Percentiles rank a stretch among this genome's conserved stretches.
Evolutionary conservation across 2,329 filamentous ascomycete genomes (phyloP).

Genomic region (Neonectria coccinea): DNA sequence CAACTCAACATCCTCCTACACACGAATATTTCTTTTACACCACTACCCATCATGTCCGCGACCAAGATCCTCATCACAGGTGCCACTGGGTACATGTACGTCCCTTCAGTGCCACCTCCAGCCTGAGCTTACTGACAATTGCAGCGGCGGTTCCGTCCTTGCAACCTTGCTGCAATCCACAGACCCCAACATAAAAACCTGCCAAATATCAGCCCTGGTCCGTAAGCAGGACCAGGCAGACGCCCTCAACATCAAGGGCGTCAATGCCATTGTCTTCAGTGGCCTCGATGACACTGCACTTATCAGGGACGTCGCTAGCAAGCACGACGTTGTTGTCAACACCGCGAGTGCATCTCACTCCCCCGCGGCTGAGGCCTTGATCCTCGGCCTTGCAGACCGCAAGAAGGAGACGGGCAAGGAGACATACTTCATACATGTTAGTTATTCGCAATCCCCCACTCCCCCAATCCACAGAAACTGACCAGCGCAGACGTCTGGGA

Average conservation of each 20-base stretch:
- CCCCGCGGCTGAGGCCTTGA: conserved; percentile 53
- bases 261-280: conserved; percentile 41
- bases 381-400: conserved; percentile 56
- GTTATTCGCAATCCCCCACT: neutral
- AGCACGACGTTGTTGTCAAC: conserved; percentile 56
- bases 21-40: neutral
- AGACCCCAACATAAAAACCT: conserved; percentile 31
- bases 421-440: conserved; percentile 54
- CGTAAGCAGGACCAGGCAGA: conserved; percentile 46
- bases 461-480: neutral
- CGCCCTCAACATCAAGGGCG: conserved; percentile 33
- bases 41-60: conserved; percentile 24
- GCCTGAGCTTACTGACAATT: neutral
- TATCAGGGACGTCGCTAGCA: conserved; percentile 37
- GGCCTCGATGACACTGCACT: conserved; percentile 41
- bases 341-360: conserved; percentile 55
- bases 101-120: neutral
- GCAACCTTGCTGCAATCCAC: conserved; percentile 37
- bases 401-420: conserved; percentile 49
- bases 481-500: conserved; percentile 50
- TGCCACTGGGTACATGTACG: conserved; percentile 45
- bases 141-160: conserved; percentile 44
- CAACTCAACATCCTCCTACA: neutral
- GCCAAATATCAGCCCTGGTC: conserved; percentile 41
- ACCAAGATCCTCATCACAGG: conserved; percentile 44